phyloP scores from a whole-genome alignment of 257 asterid species.

The Solanum etuberosum region DNA sequence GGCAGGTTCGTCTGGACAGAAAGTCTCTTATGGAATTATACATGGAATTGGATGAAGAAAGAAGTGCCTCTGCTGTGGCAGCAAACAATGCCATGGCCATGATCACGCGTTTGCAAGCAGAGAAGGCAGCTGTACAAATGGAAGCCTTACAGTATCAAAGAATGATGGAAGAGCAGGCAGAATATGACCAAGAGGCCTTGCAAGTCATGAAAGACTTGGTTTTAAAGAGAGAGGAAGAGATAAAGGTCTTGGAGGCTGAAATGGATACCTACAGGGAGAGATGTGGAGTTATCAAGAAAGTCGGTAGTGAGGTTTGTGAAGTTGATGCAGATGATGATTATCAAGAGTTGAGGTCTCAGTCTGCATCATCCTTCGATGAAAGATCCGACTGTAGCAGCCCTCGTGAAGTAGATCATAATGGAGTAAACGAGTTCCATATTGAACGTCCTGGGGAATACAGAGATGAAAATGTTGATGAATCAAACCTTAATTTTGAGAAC shows the following conservation, averaged over 20 bases:
- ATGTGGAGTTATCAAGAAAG: constrained; percentile 34
- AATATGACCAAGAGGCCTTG: constrained; percentile 71
- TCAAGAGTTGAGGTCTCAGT: constrained; percentile 44
- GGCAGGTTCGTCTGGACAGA: constrained; percentile 52
- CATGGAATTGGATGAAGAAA: constrained; percentile 85
- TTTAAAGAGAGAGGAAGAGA: constrained; percentile 52
- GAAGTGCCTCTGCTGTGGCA: constrained; percentile 84
- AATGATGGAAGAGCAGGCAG: constrained; percentile 97
- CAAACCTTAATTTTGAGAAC: constrained; percentile 42
- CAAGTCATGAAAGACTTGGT: constrained; percentile 50
- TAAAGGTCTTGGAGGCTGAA: constrained; percentile 45
- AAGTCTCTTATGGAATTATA: constrained; percentile 62
- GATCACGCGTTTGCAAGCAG: constrained; percentile 87
- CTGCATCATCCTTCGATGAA: constrained; percentile 25
- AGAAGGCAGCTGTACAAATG: constrained; percentile 94
- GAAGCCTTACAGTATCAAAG: constrained; percentile 94
- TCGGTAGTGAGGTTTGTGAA: constrained; percentile 61
- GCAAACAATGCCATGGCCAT: constrained; percentile 97
- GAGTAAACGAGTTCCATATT: constrained; percentile 2
- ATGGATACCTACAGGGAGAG: constrained; percentile 45
- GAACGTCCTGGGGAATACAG: constrained; percentile 9
- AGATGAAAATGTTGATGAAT: constrained; percentile 17
- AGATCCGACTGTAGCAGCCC: constrained; percentile 32
- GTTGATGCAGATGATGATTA: constrained; percentile 56
- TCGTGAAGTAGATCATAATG: constrained; percentile 18